Percentiles rank a stretch among this genome's conserved stretches.
These are phyloP conservation scores for Nothomitra cinnamomea DNA, from an alignment of 2,329 filamentous ascomycete genomes.

Conservation along the genomic window DNA sequence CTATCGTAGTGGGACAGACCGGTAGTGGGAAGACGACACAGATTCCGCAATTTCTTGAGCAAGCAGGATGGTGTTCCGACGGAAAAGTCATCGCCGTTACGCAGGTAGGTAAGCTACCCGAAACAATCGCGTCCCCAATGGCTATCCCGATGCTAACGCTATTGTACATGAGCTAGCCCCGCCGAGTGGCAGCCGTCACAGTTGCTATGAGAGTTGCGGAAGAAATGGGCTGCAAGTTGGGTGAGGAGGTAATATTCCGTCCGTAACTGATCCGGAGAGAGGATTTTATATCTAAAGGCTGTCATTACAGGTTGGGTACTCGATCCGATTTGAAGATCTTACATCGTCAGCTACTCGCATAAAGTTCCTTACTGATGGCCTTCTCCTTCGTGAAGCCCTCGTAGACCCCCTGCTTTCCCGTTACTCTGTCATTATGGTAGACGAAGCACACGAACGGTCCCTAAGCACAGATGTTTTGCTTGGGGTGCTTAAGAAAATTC, in stretches of 20 bases:
- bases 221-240: slow-evolving; percentile 70
- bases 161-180: slow-evolving; percentile 39
- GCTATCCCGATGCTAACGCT: background rate
- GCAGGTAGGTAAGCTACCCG: slow-evolving; percentile 44
- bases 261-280: slow-evolving; percentile 1
- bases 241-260: slow-evolving; percentile 42
- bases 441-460: slow-evolving; percentile 89
- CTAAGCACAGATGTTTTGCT: slow-evolving; percentile 84
- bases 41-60: slow-evolving; percentile 77
- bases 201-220: slow-evolving; percentile 80
- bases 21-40: slow-evolving; percentile 94
- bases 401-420: slow-evolving; percentile 80
- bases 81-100: slow-evolving; percentile 77
- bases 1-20: slow-evolving; percentile 82
- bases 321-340: slow-evolving; percentile 79
- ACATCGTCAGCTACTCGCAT: slow-evolving; percentile 74
- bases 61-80: slow-evolving; percentile 74
- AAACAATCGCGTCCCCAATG: background rate
- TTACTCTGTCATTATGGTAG: slow-evolving; percentile 94
- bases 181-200: slow-evolving; percentile 78
- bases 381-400: slow-evolving; percentile 79
- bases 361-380: slow-evolving; percentile 89
- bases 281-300: slow-evolving; percentile 24
- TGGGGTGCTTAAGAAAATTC: slow-evolving; percentile 80
- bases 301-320: slow-evolving; percentile 50